A percentile compares a stretch with the other conserved stretches of the same genome.
Evolutionary conservation across 208 protist genomes (phyloP).

Genomic region (Porcisia hertigi): DNA sequence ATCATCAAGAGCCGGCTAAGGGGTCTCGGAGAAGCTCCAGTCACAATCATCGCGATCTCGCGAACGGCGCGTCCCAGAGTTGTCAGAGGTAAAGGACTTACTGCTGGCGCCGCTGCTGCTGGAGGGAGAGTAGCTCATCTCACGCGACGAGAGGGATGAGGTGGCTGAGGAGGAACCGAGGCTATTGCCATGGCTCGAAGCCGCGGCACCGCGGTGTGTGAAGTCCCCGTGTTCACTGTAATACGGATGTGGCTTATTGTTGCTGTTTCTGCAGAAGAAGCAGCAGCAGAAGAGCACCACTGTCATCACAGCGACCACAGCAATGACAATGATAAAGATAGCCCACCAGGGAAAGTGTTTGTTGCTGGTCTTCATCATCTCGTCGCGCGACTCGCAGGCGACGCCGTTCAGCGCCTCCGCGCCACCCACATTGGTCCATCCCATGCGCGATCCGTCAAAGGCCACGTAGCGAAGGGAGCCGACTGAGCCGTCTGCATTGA

Average conservation of each 20-base stretch:
- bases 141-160: neutral
- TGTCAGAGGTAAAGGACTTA: neutral
- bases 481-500: neutral
- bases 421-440: constrained; percentile 15
- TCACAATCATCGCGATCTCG: neutral
- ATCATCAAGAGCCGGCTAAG: neutral
- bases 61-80: neutral
- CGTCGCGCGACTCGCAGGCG: constrained; percentile 10
- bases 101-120: neutral
- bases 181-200: too few species aligned
- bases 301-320: constrained; percentile 1
- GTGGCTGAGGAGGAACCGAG: neutral
- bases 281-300: constrained; percentile 12
- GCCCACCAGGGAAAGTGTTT: constrained; percentile 16
- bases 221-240: neutral
- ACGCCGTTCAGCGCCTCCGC: constrained; percentile 10
- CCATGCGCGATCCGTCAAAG: constrained; percentile 9
- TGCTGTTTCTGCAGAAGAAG: constrained; percentile 5
- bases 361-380: neutral
- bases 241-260: neutral
- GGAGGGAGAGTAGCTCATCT: neutral
- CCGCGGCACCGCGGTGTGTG: neutral
- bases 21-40: neutral
- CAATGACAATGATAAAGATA: constrained; percentile 22
- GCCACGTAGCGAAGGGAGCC: constrained; percentile 9